Evolutionary conservation across 1,284 basidiomycete genomes (phyloP), one percentile per base, ranked within the genome.

Genomic region (Naganishia albida): DNA sequence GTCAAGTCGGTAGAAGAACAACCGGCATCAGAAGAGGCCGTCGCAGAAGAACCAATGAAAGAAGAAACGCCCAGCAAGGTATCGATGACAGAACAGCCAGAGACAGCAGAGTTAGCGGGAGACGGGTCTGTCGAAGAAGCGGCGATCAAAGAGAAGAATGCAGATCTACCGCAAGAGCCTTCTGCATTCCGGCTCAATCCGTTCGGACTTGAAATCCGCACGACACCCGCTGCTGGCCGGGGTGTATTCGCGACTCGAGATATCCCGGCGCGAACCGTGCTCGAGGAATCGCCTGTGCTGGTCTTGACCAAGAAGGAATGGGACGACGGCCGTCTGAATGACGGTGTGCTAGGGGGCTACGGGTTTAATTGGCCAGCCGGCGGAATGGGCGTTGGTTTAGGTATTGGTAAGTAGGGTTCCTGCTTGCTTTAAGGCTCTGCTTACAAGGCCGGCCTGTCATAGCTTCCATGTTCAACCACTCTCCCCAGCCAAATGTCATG

Each of bases 231-330:
- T 1, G 66, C 75, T 1, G 77, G 78, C 8, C 69, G 75, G 43
- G 79, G 79, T 26, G 75, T 80, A 1, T 80, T 79, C 54, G 71
- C 90, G 42, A 80, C 85, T 6, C 77, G 78, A 40, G 69, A 75
- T 38, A 88, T 94, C 63, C 81, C 85, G 12, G 30, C 63, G 26
- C 80, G 84, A 1, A 88, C 87, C 0, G 66, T 89, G 13, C 75
- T 97, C 66, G 93, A 97, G 75, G 85, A 88, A 68, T 89, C 88
- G 66, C 93, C 93, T 0, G 90, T 93, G n/a, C 81, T 96, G 12
- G 81, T 96, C 7, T 86, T 95, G 71, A 79, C 81, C 0, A 82
- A 84, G 53, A 82, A 85, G 34, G 90, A 93, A 77, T 93, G 93
- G 74, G 82, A 85, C 51, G 72, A 78, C 7, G 88, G 87, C 63